phyloP scores from a whole-genome alignment of 75 land plant species.

The Cryptomeria japonica region DNA sequence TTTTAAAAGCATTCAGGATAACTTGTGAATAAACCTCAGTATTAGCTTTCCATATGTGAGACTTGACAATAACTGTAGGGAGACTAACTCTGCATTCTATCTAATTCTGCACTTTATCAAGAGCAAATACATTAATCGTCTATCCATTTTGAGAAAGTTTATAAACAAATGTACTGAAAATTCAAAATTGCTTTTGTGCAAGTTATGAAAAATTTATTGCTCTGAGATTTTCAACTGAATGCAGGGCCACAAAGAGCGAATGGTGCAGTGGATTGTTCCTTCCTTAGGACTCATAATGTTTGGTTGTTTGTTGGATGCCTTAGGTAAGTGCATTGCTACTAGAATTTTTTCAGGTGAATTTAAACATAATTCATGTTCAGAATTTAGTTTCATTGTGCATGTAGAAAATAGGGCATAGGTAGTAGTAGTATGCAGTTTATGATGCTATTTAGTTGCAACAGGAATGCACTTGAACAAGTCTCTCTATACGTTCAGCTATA shows the following conservation, averaged over 20 bases:
- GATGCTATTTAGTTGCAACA: slow-evolving; percentile 14
- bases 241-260: slow-evolving; percentile 63
- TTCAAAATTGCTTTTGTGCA: not conserved
- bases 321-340: slow-evolving; percentile 27
- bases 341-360: not conserved
- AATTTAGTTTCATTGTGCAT: not conserved
- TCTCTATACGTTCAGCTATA: slow-evolving; percentile 79
- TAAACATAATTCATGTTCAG: not conserved
- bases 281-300: slow-evolving; percentile 35
- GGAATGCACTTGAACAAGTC: slow-evolving; percentile 83
- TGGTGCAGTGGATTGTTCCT: slow-evolving; percentile 50
- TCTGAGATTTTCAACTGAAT: not conserved
- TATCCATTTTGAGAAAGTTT: not conserved
- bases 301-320: slow-evolving; percentile 37
- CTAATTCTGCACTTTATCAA: not conserved
- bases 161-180: not conserved
- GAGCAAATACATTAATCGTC: not conserved
- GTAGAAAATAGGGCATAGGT: not conserved
- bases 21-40: not conserved
- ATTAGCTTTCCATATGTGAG: not conserved
- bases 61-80: not conserved
- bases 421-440: not conserved
- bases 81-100: not conserved
- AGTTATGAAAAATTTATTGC: not conserved
- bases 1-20: not conserved